These are phyloP conservation scores for Talaromyces sp. DNA, from an alignment of 2,329 filamentous ascomycete species.

Conservation along the genomic window DNA sequence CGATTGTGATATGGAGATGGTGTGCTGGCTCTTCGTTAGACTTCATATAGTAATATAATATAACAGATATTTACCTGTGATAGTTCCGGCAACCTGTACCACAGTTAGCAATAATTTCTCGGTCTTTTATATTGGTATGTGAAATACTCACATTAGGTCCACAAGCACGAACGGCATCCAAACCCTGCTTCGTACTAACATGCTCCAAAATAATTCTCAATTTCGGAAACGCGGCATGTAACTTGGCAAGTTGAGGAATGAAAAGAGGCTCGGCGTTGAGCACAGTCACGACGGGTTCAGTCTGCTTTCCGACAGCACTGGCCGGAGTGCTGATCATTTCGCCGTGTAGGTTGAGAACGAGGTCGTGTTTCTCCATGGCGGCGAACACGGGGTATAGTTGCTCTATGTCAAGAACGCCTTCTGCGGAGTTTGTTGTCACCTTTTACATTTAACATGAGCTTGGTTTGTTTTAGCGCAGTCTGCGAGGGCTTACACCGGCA, in stretches of 20 bases:
- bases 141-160: slow-evolving; percentile 57
- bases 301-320: slow-evolving; percentile 25
- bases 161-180: slow-evolving; percentile 73
- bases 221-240: slow-evolving; percentile 71
- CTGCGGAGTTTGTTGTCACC: slow-evolving; percentile 57
- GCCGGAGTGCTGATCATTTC: slow-evolving; percentile 56
- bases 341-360: slow-evolving; percentile 92
- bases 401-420: slow-evolving; percentile 45
- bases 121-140: background rate
- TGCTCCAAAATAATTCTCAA: slow-evolving; percentile 66
- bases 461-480: background rate
- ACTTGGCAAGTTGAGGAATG: slow-evolving; percentile 70
- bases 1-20: slow-evolving; percentile 75
- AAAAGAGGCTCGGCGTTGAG: slow-evolving; percentile 73
- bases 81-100: slow-evolving; percentile 53
- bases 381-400: slow-evolving; percentile 63
- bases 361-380: slow-evolving; percentile 80
- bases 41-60: background rate
- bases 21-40: slow-evolving; percentile 53
- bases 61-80: slow-evolving; percentile 52
- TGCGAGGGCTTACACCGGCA: slow-evolving; percentile 32
- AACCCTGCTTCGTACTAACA: slow-evolving; percentile 78
- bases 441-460: background rate
- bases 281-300: slow-evolving; percentile 47
- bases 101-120: background rate